Conservation (phyloP, 2,329 filamentous ascomycete genomes). For the Fusarium graminum region DNA sequence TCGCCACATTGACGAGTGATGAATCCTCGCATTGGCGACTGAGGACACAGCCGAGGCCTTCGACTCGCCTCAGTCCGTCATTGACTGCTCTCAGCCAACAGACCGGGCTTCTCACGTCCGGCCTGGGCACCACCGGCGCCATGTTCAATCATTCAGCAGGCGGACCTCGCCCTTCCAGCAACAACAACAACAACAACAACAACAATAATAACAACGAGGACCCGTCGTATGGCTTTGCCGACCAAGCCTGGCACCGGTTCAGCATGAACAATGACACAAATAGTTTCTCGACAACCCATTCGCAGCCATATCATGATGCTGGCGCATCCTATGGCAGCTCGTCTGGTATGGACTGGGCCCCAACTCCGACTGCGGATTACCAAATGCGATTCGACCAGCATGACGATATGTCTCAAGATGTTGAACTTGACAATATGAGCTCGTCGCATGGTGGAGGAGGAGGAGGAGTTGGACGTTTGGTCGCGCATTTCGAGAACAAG, state of each 20-base stretch:
- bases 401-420: slow-evolving; percentile 38
- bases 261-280: slow-evolving; percentile 42
- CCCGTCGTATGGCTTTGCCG: slow-evolving; percentile 50
- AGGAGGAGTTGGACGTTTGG: slow-evolving; percentile 55
- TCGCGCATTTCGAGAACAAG: slow-evolving; percentile 59
- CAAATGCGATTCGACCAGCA: slow-evolving; percentile 50
- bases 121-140: slow-evolving; percentile 52
- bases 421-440: slow-evolving; percentile 49
- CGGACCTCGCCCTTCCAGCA: slow-evolving; percentile 51
- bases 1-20: slow-evolving; percentile 55
- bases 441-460: slow-evolving; percentile 43
- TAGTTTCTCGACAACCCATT: slow-evolving; percentile 42
- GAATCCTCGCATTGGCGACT: slow-evolving; percentile 54
- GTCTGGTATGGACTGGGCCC: slow-evolving; percentile 57
- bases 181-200: slow-evolving; percentile 41
- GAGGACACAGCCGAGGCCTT: slow-evolving; percentile 55
- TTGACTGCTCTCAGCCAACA: slow-evolving; percentile 53
- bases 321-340: slow-evolving; percentile 47
- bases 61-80: slow-evolving; percentile 56
- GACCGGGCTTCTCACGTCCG: slow-evolving; percentile 52
- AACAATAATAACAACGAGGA: slow-evolving; percentile 45
- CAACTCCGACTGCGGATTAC: slow-evolving; percentile 48
- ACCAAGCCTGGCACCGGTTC: slow-evolving; percentile 53
- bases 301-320: slow-evolving; percentile 47
- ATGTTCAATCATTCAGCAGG: slow-evolving; percentile 56